phyloP scores from a whole-genome alignment of 768 basidiomycete species.

The Psilocybe cubensis region DNA sequence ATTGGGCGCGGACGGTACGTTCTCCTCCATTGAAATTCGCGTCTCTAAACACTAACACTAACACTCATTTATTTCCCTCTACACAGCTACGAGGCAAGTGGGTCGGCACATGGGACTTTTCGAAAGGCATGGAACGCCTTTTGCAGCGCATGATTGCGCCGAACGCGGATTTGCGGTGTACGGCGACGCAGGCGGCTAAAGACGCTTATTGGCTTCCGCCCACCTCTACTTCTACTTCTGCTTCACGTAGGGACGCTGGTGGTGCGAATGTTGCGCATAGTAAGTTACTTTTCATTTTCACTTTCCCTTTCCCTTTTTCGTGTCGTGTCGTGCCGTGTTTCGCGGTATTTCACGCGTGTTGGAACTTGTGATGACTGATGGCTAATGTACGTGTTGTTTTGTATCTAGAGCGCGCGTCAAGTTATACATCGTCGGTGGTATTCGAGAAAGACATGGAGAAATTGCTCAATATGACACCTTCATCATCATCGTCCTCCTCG shows the following conservation, averaged over 20 bases:
- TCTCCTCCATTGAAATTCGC: neutral
- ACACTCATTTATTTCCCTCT: neutral
- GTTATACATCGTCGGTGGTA: conserved; percentile 48
- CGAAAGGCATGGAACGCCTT: conserved; percentile 63
- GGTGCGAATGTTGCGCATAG: conserved; percentile 46
- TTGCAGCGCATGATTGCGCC: conserved; percentile 80
- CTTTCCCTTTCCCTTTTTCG: neutral
- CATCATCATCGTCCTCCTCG: too few species aligned
- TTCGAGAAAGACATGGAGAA: conserved; percentile 54
- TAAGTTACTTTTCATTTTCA: conserved; percentile 23
- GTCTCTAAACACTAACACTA: neutral
- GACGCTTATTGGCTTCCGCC: conserved; percentile 67
- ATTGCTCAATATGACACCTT: conserved; percentile 37
- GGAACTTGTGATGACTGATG: too few species aligned
- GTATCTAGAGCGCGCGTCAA: conserved; percentile 49
- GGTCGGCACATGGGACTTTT: conserved; percentile 82
- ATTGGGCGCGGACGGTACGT: conserved; percentile 82
- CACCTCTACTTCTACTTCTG: too few species aligned
- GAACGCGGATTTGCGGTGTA: conserved; percentile 81
- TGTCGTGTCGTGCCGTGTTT: too few species aligned
- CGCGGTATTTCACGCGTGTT: too few species aligned
- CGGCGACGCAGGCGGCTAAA: conserved; percentile 62
- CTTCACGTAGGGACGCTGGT: conserved; percentile 28
- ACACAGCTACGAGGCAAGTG: conserved; percentile 76
- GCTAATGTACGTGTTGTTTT: too few species aligned